Evolutionary conservation across 1,284 basidiomycete species (phyloP).

Genomic region (Leccinum angustisporum): DNA sequence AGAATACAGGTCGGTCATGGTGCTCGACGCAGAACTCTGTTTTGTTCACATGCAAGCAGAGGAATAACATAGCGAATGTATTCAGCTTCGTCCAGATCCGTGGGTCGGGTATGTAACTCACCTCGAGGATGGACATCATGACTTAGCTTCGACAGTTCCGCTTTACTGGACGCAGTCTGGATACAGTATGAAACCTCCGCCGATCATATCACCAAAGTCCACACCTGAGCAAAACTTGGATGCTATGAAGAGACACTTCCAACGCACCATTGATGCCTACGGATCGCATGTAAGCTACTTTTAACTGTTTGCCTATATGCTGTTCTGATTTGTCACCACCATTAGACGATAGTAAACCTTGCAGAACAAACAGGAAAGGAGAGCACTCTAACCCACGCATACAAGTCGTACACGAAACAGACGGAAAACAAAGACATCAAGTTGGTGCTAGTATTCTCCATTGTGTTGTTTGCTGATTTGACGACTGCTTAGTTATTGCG

Average conservation of each 20-base stretch:
- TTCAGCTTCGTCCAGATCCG: constrained; percentile 89
- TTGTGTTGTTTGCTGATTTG: neutral
- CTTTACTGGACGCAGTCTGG: constrained; percentile 88
- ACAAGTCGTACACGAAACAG: constrained; percentile 66
- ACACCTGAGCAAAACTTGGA: constrained; percentile 73
- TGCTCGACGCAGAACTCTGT: neutral
- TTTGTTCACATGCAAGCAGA: constrained; percentile 39
- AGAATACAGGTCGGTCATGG: constrained; percentile 60
- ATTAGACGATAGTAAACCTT: constrained; percentile 80
- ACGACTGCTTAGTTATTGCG: constrained; percentile 48
- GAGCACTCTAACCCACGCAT: constrained; percentile 76
- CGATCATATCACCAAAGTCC: constrained; percentile 70
- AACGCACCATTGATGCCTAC: constrained; percentile 66
- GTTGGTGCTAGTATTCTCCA: constrained; percentile 42
- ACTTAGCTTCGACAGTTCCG: constrained; percentile 56
- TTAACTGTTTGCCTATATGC: constrained; percentile 3
- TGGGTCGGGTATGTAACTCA: constrained; percentile 70
- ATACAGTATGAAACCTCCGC: constrained; percentile 85
- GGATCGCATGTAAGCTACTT: constrained; percentile 65
- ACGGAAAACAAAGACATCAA: constrained; percentile 62
- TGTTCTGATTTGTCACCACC: constrained; percentile 8
- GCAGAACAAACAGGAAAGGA: constrained; percentile 92
- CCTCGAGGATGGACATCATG: constrained; percentile 2
- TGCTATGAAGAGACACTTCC: constrained; percentile 75
- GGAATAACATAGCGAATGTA: constrained; percentile 69